phyloP scores from a whole-genome alignment of 2,329 filamentous ascomycete genomes.

The Fusarium nelsonii region DNA sequence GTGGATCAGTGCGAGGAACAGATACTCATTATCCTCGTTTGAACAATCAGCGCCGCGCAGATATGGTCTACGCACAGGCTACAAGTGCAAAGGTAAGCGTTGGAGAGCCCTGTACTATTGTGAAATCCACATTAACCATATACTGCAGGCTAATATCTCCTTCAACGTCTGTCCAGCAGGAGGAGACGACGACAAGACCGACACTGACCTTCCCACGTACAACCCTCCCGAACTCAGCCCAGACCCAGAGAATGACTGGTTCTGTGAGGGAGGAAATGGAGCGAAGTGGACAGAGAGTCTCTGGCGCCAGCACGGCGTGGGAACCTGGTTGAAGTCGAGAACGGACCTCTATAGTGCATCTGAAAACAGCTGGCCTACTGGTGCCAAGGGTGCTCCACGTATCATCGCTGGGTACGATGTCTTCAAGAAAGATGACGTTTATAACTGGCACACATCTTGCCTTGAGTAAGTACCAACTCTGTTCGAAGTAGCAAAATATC shows the following conservation, averaged over 20 bases:
- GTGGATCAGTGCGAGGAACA: neutral
- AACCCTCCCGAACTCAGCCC: neutral
- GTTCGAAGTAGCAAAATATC: neutral
- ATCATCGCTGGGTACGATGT: constrained; percentile 4
- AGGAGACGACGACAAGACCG: neutral
- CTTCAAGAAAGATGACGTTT: neutral
- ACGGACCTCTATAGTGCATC: constrained; percentile 2
- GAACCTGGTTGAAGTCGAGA: neutral
- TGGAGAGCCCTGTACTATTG: too few relatives aligned
- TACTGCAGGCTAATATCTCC: neutral
- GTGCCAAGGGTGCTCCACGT: neutral
- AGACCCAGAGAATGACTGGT: neutral
- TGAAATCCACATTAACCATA: neutral
- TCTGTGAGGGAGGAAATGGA: neutral
- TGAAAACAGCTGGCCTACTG: neutral
- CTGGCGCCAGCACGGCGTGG: constrained; percentile 9
- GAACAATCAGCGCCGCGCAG: constrained; percentile 2
- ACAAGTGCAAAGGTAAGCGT: neutral
- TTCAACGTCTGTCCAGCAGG: constrained; percentile 3
- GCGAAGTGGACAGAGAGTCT: constrained; percentile 5
- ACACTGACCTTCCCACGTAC: neutral
- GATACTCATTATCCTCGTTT: constrained; percentile 10
- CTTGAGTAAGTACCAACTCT: neutral
- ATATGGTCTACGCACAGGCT: constrained; percentile 8
- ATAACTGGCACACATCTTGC: neutral